phyloP scores from a whole-genome alignment of 768 basidiomycete genomes.

The Xanthoconium purpureum region DNA sequence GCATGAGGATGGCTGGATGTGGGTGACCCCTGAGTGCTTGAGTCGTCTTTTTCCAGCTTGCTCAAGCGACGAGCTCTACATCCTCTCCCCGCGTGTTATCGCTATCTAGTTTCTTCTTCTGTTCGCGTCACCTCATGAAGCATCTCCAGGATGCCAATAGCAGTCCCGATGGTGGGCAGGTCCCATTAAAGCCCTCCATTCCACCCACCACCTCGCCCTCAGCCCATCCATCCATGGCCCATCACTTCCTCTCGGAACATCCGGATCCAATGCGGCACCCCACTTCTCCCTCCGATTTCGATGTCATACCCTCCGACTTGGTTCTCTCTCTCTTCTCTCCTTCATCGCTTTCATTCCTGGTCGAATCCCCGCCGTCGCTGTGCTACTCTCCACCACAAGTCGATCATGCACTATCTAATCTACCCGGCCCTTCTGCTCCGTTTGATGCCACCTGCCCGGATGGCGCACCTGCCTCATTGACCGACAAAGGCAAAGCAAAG shows the following conservation, averaged over 20 bases:
- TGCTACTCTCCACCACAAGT: slow-evolving; percentile 4
- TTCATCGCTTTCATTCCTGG: slow-evolving; percentile 1
- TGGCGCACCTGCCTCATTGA: slow-evolving; percentile 24
- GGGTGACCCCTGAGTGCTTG: slow-evolving; percentile 21
- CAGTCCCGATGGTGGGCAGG: slow-evolving; percentile 14
- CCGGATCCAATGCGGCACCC: slow-evolving; percentile 3
- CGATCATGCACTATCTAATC: slow-evolving; percentile 25
- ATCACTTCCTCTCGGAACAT: slow-evolving; percentile 11
- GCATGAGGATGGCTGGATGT: slow-evolving; percentile 5
- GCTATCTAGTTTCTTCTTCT: slow-evolving; percentile 18
- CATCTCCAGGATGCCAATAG: slow-evolving; percentile 47
- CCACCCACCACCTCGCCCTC: slow-evolving; percentile 1
- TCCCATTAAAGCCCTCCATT: slow-evolving; percentile 9
- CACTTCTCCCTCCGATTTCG: not conserved
- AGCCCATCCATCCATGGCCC: slow-evolving; percentile 12
- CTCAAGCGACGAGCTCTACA: slow-evolving; percentile 20
- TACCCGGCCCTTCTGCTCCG: slow-evolving; percentile 18
- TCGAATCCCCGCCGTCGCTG: not conserved
- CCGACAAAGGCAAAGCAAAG: slow-evolving; percentile 54
- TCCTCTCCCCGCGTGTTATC: not conserved
- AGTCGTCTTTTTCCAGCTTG: slow-evolving; percentile 23
- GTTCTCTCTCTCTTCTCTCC: slow-evolving; percentile 4
- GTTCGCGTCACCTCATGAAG: slow-evolving; percentile 37
- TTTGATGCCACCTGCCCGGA: slow-evolving; percentile 11
- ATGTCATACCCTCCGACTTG: not conserved